Percentiles rank a stretch among this genome's conserved stretches.
These are phyloP conservation scores for Penicillium paneum DNA, from an alignment of 2,329 filamentous ascomycete species.

Conservation along the genomic window DNA sequence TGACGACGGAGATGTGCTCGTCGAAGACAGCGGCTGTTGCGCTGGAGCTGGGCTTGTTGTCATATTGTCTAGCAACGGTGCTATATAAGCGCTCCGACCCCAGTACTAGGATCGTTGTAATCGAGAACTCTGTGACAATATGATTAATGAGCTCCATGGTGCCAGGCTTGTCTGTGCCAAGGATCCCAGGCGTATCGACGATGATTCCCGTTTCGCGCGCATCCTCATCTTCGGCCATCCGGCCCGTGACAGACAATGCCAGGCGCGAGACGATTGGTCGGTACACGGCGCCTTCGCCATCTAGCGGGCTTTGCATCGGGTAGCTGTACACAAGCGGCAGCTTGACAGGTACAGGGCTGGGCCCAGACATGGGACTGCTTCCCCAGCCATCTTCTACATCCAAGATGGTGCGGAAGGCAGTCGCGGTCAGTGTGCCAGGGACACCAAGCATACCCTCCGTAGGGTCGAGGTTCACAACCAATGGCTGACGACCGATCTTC, in stretches of 20 bases:
- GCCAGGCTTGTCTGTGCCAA: constrained; percentile 60
- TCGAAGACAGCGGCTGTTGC: constrained; percentile 49
- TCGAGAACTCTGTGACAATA: constrained; percentile 67
- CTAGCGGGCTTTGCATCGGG: constrained; percentile 64
- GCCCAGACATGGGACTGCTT: constrained; percentile 83
- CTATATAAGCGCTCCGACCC: constrained; percentile 74
- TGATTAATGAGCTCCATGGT: constrained; percentile 77
- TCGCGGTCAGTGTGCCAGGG: constrained; percentile 78
- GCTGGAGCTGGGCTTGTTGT: constrained; percentile 47
- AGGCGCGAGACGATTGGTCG: constrained; percentile 71
- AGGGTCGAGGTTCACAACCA: constrained; percentile 82
- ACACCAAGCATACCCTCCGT: constrained; percentile 73
- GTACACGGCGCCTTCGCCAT: constrained; percentile 71
- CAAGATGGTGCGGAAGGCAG: constrained; percentile 81
- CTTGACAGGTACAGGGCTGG: constrained; percentile 84
- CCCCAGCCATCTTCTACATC: constrained; percentile 90
- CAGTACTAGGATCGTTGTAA: constrained; percentile 78
- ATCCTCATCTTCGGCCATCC: constrained; percentile 70
- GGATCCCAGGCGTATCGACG: constrained; percentile 74
- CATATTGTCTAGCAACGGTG: constrained; percentile 70
- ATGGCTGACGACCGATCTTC: constrained; percentile 67
- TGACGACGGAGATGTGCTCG: constrained; percentile 71
- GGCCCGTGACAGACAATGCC: constrained; percentile 72
- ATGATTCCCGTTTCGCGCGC: constrained; percentile 74
- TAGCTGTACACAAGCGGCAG: constrained; percentile 88